phyloP scores from a whole-genome alignment of 2,329 filamentous ascomycete species.

The Mycocentrospora acerina region DNA sequence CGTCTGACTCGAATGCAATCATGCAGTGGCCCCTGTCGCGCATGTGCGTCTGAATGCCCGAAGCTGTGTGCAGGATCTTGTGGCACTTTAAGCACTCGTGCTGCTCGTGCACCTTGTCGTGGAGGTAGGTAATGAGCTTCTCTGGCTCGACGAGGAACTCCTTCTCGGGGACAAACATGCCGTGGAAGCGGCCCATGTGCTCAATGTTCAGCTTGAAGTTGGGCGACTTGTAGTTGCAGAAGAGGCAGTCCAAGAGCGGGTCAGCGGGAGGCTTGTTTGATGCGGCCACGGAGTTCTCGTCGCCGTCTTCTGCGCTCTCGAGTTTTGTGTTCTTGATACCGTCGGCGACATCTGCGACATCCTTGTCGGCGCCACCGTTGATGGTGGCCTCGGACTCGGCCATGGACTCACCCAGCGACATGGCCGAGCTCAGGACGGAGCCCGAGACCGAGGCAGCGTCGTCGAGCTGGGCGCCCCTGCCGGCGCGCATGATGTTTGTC shows the following conservation, averaged over 20 bases:
- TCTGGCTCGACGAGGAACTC: conserved; percentile 80
- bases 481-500: conserved; percentile 58
- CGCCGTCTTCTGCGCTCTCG: conserved; percentile 45
- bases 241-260: conserved; percentile 66
- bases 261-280: conserved; percentile 38
- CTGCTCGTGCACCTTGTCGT: conserved; percentile 75
- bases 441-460: conserved; percentile 64
- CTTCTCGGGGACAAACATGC: conserved; percentile 94
- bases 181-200: conserved; percentile 91
- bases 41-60: conserved; percentile 94
- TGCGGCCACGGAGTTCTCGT: conserved; percentile 33
- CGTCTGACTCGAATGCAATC: conserved; percentile 86
- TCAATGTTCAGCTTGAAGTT: conserved; percentile 72
- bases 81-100: conserved; percentile 88
- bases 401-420: conserved; percentile 83
- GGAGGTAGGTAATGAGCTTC: conserved; percentile 75
- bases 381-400: conserved; percentile 53
- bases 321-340: conserved; percentile 67
- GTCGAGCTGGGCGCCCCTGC: conserved; percentile 45
- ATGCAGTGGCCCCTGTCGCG: conserved; percentile 95
- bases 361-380: conserved; percentile 69
- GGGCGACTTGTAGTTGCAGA: conserved; percentile 86
- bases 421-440: conserved; percentile 86
- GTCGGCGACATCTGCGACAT: conserved; percentile 76
- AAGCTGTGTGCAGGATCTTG: conserved; percentile 74